Percentiles rank a stretch among this genome's conserved stretches.
Evolutionary conservation across 768 basidiomycete genomes (phyloP).

Genomic region (Boletus pseudopeckii): DNA sequence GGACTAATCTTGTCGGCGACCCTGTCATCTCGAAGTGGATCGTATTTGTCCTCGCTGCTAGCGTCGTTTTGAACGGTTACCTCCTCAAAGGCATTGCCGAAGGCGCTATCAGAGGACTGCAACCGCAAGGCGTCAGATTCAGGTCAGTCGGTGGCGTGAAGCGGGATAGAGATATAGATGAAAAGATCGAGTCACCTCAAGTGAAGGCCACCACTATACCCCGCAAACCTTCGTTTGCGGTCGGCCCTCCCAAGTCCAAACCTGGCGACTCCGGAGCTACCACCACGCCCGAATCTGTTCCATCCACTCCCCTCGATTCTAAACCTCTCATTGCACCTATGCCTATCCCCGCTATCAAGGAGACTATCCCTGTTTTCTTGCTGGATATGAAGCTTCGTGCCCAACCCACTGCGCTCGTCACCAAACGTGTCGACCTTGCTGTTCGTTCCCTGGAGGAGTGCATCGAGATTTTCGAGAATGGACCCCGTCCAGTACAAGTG

Average conservation of each 20-base stretch:
- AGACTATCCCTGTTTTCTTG: constrained; percentile 25
- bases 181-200: constrained; percentile 17
- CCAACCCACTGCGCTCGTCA: constrained; percentile 15
- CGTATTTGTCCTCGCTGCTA: constrained; percentile 79
- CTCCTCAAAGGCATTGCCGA: constrained; percentile 82
- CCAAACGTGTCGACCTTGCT: constrained; percentile 12
- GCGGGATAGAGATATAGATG: constrained; percentile 21
- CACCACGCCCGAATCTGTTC: constrained; percentile 15
- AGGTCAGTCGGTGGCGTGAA: constrained; percentile 22
- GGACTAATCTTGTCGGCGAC: constrained; percentile 91
- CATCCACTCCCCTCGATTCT: constrained; percentile 10
- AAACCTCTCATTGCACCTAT: constrained; percentile 27
- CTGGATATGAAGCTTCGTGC: constrained; percentile 34
- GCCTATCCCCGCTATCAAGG: constrained; percentile 19
- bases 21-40: constrained; percentile 95
- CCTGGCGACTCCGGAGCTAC: constrained; percentile 14
- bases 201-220: constrained; percentile 11
- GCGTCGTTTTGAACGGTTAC: constrained; percentile 89
- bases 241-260: constrained; percentile 23
- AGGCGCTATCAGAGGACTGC: constrained; percentile 37
- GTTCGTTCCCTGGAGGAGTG: constrained; percentile 70
- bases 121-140: constrained; percentile 31
- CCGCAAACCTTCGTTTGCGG: constrained; percentile 22
- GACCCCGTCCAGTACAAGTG: constrained; percentile 56
- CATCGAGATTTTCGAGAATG: constrained; percentile 74